Evolutionary conservation across 768 basidiomycete species (phyloP), one percentile per base, ranked within the genome.

Genomic region (Porpolomopsis calyptriformis): DNA sequence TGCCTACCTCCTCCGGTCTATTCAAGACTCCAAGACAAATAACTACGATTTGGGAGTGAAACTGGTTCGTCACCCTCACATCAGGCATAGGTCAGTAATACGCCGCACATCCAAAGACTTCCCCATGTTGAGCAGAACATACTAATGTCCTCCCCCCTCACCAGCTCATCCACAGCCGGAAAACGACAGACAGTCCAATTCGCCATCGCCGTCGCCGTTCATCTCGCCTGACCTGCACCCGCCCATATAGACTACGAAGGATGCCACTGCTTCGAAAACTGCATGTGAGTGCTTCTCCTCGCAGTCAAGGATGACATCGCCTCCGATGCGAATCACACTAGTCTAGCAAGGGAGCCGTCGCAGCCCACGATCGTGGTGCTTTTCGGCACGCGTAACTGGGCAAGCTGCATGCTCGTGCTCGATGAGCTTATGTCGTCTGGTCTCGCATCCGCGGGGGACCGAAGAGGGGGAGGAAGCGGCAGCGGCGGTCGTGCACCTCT

Each of bases 321-420:
- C 1, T 57, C 58, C 12, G 39, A 52, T 3, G 43, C 7, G 16
- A 46, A 10, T 52, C 55, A 40, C 16, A 46, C 19, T 39, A 43
- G 42, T 22, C 42, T 22, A 40, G 43, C n/a, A 14, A 43, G 51
- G n/a, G 26, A 11, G 34, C 14, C 46, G 40, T 8, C 26, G 39
- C 31, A 7, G n/a, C 51, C 51, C 7, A 46, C 22, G 4, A 61
- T 92, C 11, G 84, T 76, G 2, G 77, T 88, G 11, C 64, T 92
- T 1, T 91, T 96, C 53, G 91, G 84, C 1, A 92, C 92, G 18
- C 91, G 93, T 52, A 94, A 94, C 56, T 75, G 78, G 72, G 65
- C 65, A 20, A 87, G 84, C 47, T 79, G 76, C 50, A 65, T 72
- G 19, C 55, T 74, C 40, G 70, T 94, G 38, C 55, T 90, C 23